phyloP scores from a whole-genome alignment of 495 filamentous ascomycete species.

The Lepidopterella palustris region DNA sequence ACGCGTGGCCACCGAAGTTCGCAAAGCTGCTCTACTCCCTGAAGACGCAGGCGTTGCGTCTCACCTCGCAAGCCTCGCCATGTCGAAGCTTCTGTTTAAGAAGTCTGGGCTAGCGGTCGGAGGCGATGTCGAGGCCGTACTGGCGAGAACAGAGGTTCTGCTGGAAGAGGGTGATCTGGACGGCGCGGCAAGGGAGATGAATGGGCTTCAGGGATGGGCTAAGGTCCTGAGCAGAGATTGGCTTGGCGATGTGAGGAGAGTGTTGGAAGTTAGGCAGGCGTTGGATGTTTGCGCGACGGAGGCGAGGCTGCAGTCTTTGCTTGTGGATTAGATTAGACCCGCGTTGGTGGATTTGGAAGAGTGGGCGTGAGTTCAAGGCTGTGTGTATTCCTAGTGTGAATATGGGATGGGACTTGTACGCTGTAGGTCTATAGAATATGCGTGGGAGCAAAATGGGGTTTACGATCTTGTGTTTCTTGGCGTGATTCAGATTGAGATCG shows the following conservation, averaged over 20 bases:
- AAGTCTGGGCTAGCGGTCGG: slow-evolving; percentile 70
- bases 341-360: too few species aligned
- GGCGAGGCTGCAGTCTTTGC: slow-evolving; percentile 40
- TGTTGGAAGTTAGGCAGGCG: slow-evolving; percentile 91
- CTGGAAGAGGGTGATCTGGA: slow-evolving; percentile 91
- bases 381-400: too few species aligned
- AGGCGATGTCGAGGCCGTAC: slow-evolving; percentile 89
- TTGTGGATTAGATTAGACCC: slow-evolving; percentile 34
- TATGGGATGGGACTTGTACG: too few species aligned
- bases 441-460: too few species aligned
- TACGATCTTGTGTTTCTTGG: too few species aligned
- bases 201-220: slow-evolving; percentile 82
- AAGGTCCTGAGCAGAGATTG: slow-evolving; percentile 90
- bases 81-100: slow-evolving; percentile 91
- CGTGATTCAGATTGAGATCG: too few species aligned
- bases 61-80: slow-evolving; percentile 76
- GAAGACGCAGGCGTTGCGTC: slow-evolving; percentile 90
- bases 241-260: slow-evolving; percentile 77
- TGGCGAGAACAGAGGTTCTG: slow-evolving; percentile 77
- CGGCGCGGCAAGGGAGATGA: slow-evolving; percentile 90
- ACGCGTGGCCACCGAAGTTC: slow-evolving; percentile 83
- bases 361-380: too few species aligned
- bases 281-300: slow-evolving; percentile 66
- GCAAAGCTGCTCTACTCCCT: slow-evolving; percentile 86
- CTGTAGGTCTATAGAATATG: too few species aligned